Evolutionary conservation across 768 basidiomycete genomes (phyloP), one percentile per base, ranked within the genome.

Genomic region (Suillus sp.): DNA sequence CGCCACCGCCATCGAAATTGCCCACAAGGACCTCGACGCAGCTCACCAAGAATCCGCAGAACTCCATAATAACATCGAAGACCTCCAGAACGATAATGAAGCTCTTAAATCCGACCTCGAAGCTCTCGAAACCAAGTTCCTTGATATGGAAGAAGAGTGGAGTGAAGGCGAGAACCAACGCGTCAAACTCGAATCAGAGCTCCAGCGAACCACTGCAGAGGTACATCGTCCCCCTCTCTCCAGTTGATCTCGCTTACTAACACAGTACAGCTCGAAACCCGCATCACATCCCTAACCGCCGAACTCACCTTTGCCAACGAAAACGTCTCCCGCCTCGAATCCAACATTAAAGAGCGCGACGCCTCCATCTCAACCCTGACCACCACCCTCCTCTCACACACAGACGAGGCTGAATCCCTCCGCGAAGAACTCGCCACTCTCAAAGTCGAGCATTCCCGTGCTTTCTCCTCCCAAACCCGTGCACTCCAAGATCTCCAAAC

Each of bases 251-350:
- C 48, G 9, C 22, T 20, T 38, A 56, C 59, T 64, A 27, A 57
- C 27, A 32, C n/a, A 75, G 86, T n/a, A 79, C 27, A 57, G 66
- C 81, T 80, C 25, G 84, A 87, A 50, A 79, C 79, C 62, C 83
- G 80, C 40, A 78, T 89, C 43, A 67, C 77, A 0, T 75, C 80
- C 9, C 77, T 89, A 11, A 82, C 83, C 7, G 81, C 83, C 62
- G 88, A 91, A 69, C 80, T 78, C 10, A 80, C 84, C 59, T 84
- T 81, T 65, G 80, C 84, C 7, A 68, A 80, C 40, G 88, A 89
- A 45, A 84, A 78, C 42, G 74, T 82, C 11, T 61, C 77, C n/a
- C 84, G 86, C 27, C 78, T 89, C 20, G 82, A 90, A 73, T 83
- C 83, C 30, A 82, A 84, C 62, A 69, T 89, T 43, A 81, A 78